phyloP scores from a whole-genome alignment of 495 filamentous ascomycete genomes.

The Tuber borchii region DNA sequence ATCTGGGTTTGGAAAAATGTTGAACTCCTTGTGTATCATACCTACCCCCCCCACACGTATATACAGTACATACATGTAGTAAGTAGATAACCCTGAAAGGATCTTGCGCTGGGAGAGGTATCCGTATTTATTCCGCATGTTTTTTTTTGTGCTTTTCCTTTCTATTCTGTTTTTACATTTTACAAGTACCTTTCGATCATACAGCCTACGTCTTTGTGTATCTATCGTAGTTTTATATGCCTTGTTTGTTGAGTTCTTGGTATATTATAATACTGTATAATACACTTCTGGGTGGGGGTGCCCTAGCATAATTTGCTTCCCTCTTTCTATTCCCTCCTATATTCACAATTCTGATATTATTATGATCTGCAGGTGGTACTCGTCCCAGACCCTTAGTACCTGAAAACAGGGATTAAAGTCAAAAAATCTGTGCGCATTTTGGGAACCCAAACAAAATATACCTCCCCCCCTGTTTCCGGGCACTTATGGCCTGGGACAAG shows the following conservation, averaged over 20 bases:
- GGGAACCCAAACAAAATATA: too few relatives aligned
- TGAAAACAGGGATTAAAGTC: too few relatives aligned
- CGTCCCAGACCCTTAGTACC: background rate
- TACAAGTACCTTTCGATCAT: too few relatives aligned
- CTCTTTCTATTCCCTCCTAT: background rate
- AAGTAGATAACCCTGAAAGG: background rate
- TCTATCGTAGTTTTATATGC: background rate
- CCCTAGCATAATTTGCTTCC: background rate
- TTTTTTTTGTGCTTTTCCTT: too few relatives aligned
- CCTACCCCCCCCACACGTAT: too few relatives aligned
- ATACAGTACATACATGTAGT: too few relatives aligned
- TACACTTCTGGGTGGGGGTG: background rate
- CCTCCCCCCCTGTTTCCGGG: too few relatives aligned
- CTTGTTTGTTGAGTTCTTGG: background rate
- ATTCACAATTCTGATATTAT: background rate
- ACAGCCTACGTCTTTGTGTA: background rate
- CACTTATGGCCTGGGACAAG: too few relatives aligned
- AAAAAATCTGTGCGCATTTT: too few relatives aligned
- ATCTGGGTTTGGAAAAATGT: background rate
- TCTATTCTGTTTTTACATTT: too few relatives aligned
- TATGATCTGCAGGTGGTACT: background rate
- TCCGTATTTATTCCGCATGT: too few relatives aligned
- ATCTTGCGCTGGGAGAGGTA: background rate
- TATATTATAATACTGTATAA: background rate
- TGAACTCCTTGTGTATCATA: too few relatives aligned